phyloP scores from a whole-genome alignment of 2,329 filamentous ascomycete genomes.

The Aspergillus uvarum region DNA sequence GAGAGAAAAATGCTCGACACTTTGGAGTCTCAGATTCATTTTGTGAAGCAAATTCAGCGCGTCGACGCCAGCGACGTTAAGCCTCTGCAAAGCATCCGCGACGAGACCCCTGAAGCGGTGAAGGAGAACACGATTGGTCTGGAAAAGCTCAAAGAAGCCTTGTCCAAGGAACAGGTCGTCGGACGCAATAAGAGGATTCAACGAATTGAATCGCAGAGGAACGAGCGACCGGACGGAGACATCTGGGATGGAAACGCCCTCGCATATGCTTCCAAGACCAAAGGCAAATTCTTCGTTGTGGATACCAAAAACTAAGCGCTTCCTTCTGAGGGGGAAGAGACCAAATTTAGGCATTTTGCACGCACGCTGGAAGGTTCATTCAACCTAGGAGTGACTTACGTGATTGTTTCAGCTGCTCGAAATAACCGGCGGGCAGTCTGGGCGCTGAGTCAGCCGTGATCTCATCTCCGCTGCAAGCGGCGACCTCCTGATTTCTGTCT shows the following conservation, averaged over 20 bases:
- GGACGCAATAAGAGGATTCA: slow-evolving; percentile 50
- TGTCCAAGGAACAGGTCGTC: slow-evolving; percentile 42
- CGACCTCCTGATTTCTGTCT: slow-evolving; percentile 9
- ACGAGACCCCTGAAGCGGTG: slow-evolving; percentile 55
- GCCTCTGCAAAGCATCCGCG: slow-evolving; percentile 75
- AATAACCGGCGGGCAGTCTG: slow-evolving; percentile 1
- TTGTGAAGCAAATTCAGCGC: slow-evolving; percentile 80
- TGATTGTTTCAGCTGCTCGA: background rate
- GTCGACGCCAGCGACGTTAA: slow-evolving; percentile 72
- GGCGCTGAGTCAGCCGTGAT: slow-evolving; percentile 27
- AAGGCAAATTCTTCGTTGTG: slow-evolving; percentile 75
- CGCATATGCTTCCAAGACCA: slow-evolving; percentile 62
- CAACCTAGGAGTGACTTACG: background rate
- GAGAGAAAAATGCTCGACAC: slow-evolving; percentile 71
- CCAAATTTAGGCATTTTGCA: too few species aligned
- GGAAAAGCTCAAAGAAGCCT: slow-evolving; percentile 36
- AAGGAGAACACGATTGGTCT: slow-evolving; percentile 42
- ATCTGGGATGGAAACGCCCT: slow-evolving; percentile 71
- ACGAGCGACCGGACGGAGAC: slow-evolving; percentile 42
- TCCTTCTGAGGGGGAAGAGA: background rate
- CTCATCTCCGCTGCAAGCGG: slow-evolving; percentile 14
- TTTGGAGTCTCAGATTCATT: slow-evolving; percentile 79
- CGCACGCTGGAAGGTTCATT: background rate
- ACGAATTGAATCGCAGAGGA: slow-evolving; percentile 32
- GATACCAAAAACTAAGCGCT: slow-evolving; percentile 42